These are phyloP conservation scores for Ophiostoma sp. DNA, from an alignment of 2,329 filamentous ascomycete species.

Conservation along the genomic window DNA sequence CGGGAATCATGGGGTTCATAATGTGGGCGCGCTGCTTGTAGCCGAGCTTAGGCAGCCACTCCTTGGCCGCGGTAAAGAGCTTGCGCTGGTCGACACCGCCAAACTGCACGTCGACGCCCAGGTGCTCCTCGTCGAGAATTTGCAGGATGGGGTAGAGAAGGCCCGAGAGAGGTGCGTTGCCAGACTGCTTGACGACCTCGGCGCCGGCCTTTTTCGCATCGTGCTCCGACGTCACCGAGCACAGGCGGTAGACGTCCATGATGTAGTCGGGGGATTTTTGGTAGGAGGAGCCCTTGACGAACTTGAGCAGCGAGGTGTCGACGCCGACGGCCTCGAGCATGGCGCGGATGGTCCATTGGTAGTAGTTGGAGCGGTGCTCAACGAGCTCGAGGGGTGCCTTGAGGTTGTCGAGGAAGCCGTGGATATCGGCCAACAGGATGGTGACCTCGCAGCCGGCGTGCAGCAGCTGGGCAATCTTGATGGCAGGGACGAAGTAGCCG, in stretches of 20 bases:
- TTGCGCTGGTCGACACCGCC: conserved; percentile 84
- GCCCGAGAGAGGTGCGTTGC: conserved; percentile 71
- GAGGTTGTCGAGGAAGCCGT: conserved; percentile 77
- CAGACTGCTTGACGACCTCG: conserved; percentile 90
- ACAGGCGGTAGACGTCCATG: conserved; percentile 84
- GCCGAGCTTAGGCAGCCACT: conserved; percentile 80
- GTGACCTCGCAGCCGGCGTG: conserved; percentile 80
- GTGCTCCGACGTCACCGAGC: conserved; percentile 69
- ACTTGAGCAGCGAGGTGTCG: conserved; percentile 73
- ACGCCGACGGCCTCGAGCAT: conserved; percentile 78
- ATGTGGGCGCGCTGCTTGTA: conserved; percentile 70
- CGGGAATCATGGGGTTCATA: conserved; percentile 76
- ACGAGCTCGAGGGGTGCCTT: conserved; percentile 90
- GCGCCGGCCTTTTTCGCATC: conserved; percentile 88
- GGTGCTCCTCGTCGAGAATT: conserved; percentile 84
- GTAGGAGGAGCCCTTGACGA: conserved; percentile 83
- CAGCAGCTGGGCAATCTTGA: conserved; percentile 88
- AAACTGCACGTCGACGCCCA: conserved; percentile 85
- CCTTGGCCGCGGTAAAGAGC: conserved; percentile 81
- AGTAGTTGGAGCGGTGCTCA: conserved; percentile 78
- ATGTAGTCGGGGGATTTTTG: conserved; percentile 72
- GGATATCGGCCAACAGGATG: conserved; percentile 72
- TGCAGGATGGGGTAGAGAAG: conserved; percentile 86
- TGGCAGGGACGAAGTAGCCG: conserved; percentile 83
- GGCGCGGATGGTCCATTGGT: conserved; percentile 71